Percentiles rank a stretch among this genome's conserved stretches.
phyloP scores from a whole-genome alignment of 2,329 filamentous ascomycete genomes.

The Scedosporium apiospermum region DNA sequence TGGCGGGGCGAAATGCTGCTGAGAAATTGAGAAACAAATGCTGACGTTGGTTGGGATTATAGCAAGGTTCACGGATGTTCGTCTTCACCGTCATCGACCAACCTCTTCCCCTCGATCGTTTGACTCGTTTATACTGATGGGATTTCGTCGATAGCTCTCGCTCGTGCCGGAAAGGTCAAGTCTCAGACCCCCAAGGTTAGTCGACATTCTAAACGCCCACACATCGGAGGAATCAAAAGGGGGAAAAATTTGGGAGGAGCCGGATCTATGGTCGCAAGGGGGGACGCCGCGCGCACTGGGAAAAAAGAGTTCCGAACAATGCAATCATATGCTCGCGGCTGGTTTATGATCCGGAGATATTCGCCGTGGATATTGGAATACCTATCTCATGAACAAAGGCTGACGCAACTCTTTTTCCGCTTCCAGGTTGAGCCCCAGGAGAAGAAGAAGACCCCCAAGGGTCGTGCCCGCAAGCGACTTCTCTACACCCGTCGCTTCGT shows the following conservation, averaged over 20 bases:
- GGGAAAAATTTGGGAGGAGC: not conserved
- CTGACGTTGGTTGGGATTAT: slow-evolving; percentile 2
- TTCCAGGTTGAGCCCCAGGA: slow-evolving; percentile 75
- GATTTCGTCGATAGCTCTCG: slow-evolving; percentile 51
- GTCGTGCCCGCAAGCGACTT: slow-evolving; percentile 93
- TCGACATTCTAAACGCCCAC: slow-evolving; percentile 17
- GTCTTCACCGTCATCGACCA: slow-evolving; percentile 64
- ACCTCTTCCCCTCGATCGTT: slow-evolving; percentile 18
- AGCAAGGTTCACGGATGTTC: slow-evolving; percentile 39
- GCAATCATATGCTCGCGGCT: not conserved
- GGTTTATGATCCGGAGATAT: not conserved
- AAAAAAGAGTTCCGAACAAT: not conserved
- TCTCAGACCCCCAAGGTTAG: slow-evolving; percentile 86
- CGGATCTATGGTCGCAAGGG: not conserved
- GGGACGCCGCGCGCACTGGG: not conserved
- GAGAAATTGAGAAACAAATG: not conserved
- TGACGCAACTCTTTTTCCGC: not conserved
- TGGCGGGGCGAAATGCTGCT: not conserved
- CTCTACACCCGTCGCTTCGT: slow-evolving; percentile 97
- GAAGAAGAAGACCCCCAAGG: slow-evolving; percentile 96
- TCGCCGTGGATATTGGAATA: not conserved
- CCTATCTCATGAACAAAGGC: not conserved
- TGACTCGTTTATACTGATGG: slow-evolving; percentile 2
- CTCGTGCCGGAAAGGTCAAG: slow-evolving; percentile 92
- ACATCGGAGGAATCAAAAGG: not conserved